Percentiles rank a stretch among this genome's conserved stretches.
These are phyloP conservation scores for Ilex aquifolium DNA, from an alignment of 257 asterid species.

Conservation along the genomic window DNA sequence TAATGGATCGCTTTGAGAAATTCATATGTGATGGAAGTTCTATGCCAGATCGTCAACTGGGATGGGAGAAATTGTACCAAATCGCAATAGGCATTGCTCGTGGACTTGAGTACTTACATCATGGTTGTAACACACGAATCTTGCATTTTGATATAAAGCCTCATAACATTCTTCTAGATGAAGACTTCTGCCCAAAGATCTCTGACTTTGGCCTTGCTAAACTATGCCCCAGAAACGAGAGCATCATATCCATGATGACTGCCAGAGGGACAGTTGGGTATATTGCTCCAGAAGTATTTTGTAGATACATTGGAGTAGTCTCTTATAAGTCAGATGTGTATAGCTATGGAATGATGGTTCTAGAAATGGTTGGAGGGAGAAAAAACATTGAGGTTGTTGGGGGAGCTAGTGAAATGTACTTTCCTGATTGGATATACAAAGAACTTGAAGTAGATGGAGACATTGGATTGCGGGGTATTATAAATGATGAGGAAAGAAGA, in stretches of 20 bases:
- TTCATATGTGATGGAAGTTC: background rate
- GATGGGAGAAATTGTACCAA: conserved; percentile 11
- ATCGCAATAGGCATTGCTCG: conserved; percentile 32
- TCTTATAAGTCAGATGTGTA: conserved; percentile 37
- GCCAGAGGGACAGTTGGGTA: conserved; percentile 29
- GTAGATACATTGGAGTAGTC: conserved; percentile 20
- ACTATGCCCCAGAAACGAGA: conserved; percentile 9
- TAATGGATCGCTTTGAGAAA: conserved; percentile 26
- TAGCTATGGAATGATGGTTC: conserved; percentile 27
- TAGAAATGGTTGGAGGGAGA: conserved; percentile 24
- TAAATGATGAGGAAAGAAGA: conserved; percentile 18
- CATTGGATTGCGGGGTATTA: background rate
- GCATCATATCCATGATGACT: conserved; percentile 11
- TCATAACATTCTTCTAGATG: conserved; percentile 30
- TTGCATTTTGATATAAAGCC: conserved; percentile 35
- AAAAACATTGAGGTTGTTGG: conserved; percentile 4
- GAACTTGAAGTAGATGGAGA: conserved; percentile 12
- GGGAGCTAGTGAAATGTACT: conserved; percentile 19
- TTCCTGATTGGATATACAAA: conserved; percentile 25
- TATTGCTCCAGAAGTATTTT: conserved; percentile 30
- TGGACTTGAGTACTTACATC: conserved; percentile 34
- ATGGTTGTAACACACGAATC: conserved; percentile 25
- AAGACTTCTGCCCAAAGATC: conserved; percentile 18
- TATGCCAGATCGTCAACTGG: background rate
- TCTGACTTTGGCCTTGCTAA: conserved; percentile 32